These are phyloP conservation scores for Epichloe festucae DNA, from an alignment of 2,329 filamentous ascomycete genomes.

Conservation along the genomic window DNA sequence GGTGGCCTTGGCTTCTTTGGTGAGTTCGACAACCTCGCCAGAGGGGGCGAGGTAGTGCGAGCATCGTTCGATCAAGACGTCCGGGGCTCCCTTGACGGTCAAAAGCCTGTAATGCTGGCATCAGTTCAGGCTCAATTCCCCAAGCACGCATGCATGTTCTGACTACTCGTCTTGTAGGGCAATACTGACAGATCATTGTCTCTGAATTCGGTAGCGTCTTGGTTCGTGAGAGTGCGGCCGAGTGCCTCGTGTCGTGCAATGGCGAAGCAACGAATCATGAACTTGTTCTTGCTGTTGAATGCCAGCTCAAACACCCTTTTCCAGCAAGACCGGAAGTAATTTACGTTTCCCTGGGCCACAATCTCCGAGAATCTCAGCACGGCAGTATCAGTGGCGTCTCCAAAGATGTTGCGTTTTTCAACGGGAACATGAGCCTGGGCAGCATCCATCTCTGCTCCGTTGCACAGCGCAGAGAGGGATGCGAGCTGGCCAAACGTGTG, in stretches of 20 bases:
- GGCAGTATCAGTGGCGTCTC: slow-evolving; percentile 66
- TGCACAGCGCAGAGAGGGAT: slow-evolving; percentile 53
- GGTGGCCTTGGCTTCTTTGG: slow-evolving; percentile 26
- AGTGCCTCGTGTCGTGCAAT: slow-evolving; percentile 22
- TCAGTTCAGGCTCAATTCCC: not conserved
- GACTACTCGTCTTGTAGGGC: too few relatives aligned
- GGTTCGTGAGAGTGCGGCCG: slow-evolving; percentile 24
- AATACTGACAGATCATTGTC: slow-evolving; percentile 23
- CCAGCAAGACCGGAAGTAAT: slow-evolving; percentile 49
- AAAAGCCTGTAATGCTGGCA: slow-evolving; percentile 31
- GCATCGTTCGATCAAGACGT: slow-evolving; percentile 56
- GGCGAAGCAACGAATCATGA: slow-evolving; percentile 54
- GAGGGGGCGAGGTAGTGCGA: slow-evolving; percentile 40
- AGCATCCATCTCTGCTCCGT: slow-evolving; percentile 62
- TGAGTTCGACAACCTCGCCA: slow-evolving; percentile 39
- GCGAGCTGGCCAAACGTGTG: slow-evolving; percentile 41
- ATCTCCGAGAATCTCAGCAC: slow-evolving; percentile 58
- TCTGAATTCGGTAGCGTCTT: slow-evolving; percentile 22
- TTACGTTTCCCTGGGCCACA: slow-evolving; percentile 38
- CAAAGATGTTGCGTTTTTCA: slow-evolving; percentile 50
- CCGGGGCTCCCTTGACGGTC: slow-evolving; percentile 70
- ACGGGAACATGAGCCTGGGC: slow-evolving; percentile 46
- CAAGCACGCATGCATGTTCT: too few relatives aligned
- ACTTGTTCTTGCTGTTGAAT: slow-evolving; percentile 79
- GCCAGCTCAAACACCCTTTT: slow-evolving; percentile 53